Conservation (phyloP, 2,329 filamentous ascomycete species). For the Penicillium sp. region DNA sequence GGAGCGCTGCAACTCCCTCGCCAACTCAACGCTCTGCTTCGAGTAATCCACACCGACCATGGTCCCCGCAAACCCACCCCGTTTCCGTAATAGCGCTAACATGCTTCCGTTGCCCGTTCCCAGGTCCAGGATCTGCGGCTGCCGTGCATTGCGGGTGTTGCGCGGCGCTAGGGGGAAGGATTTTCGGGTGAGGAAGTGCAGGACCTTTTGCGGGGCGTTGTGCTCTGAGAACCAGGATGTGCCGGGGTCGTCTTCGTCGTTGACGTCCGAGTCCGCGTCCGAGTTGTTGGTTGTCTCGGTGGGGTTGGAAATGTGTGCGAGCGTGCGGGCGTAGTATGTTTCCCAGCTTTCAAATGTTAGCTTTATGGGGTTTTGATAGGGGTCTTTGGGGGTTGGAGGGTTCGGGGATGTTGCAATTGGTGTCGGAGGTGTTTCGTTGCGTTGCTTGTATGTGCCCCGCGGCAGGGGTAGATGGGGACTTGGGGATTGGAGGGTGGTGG, state of each 20-base stretch:
- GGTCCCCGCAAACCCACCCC: constrained; percentile 61
- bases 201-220: constrained; percentile 76
- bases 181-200: constrained; percentile 62
- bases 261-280: constrained; percentile 61
- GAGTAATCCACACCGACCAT: constrained; percentile 92
- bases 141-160: constrained; percentile 28
- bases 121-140: constrained; percentile 68
- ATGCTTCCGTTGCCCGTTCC: constrained; percentile 94
- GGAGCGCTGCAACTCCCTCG: constrained; percentile 57
- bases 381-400: not conserved
- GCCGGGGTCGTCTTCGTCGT: constrained; percentile 72
- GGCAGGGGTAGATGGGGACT: constrained; percentile 4
- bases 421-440: not conserved
- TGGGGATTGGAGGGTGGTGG: not conserved
- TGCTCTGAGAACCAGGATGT: constrained; percentile 97
- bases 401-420: not conserved
- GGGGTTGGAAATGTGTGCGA: constrained; percentile 34
- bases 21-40: constrained; percentile 69
- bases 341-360: constrained; percentile 60
- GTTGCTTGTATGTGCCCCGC: not conserved
- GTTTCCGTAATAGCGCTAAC: constrained; percentile 73
- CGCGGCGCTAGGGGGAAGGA: constrained; percentile 45
- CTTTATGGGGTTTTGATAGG: constrained; percentile 1
- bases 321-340: constrained; percentile 46
- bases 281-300: constrained; percentile 45